Conservation (phyloP, 108 stramenopile species). For the Nannochloropsis oceanica region DNA sequence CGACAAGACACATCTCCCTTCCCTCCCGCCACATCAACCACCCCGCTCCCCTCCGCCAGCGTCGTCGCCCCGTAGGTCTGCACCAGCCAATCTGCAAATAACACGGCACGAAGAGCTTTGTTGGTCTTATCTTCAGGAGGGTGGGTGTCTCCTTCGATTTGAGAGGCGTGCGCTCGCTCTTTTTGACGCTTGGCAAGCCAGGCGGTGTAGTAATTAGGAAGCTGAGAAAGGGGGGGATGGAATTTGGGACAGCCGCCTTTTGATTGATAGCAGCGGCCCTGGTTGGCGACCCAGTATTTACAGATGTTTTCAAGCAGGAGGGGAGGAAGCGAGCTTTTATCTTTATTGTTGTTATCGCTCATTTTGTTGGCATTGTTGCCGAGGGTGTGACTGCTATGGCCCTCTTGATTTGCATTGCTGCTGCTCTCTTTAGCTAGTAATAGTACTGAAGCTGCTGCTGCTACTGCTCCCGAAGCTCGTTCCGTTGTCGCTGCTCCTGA, state of each 20-base stretch:
- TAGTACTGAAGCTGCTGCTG: no score
- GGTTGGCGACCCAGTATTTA: neutral
- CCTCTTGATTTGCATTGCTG: no score
- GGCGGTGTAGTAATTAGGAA: neutral
- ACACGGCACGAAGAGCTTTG: neutral
- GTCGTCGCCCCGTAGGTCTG: neutral
- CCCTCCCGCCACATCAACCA: constrained; percentile 70
- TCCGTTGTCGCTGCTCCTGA: no score
- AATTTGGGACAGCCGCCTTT: neutral
- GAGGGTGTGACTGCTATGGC: no score
- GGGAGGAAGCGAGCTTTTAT: no score
- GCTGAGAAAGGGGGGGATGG: neutral
- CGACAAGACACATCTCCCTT: constrained; percentile 59
- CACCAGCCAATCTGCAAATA: constrained; percentile 11
- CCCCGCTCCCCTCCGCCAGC: neutral
- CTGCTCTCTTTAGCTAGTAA: no score
- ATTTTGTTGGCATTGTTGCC: no score
- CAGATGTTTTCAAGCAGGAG: neutral
- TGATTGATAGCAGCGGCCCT: neutral
- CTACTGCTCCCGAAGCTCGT: no score
- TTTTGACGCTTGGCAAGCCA: neutral
- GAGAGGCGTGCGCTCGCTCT: neutral
- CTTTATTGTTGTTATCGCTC: no score
- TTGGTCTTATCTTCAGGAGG: neutral
- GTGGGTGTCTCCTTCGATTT: neutral